These are phyloP conservation scores for Closterium sp. DNA, from an alignment of 139 green algal genomes.

Conservation along the genomic window DNA sequence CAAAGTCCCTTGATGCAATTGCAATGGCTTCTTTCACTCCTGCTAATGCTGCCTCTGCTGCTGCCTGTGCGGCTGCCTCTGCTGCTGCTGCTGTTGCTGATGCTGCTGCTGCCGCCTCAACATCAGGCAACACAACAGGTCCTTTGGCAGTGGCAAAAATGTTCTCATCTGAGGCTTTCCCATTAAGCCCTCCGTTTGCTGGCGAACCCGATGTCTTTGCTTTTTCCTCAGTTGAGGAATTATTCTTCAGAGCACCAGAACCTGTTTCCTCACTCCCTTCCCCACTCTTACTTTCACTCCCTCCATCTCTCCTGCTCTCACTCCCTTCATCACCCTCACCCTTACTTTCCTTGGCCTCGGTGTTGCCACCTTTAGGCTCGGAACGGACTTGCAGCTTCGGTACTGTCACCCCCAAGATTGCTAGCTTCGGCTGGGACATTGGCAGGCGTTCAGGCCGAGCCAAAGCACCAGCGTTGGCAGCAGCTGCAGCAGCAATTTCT, in stretches of 20 bases:
- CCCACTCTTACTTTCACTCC: no score
- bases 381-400: background rate
- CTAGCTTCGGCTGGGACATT: background rate
- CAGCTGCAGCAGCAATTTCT: background rate
- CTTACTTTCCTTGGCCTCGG: background rate
- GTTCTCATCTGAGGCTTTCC: no score
- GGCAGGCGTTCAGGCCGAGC: background rate
- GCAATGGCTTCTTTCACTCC: background rate
- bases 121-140: background rate
- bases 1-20: background rate
- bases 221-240: background rate
- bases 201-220: background rate
- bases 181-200: no score
- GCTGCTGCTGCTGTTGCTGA: background rate
- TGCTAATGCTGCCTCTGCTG: background rate
- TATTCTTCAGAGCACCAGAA: background rate
- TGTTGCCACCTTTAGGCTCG: background rate
- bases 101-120: background rate
- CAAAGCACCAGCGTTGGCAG: background rate
- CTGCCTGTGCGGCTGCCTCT: background rate
- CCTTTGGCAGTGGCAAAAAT: no score
- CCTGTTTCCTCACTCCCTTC: background rate
- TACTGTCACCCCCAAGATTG: background rate
- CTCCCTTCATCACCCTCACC: background rate
- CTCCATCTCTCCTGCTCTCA: no score